Conservation (phyloP, 495 filamentous ascomycete genomes). For the Hypoxylon crocopeplum region DNA sequence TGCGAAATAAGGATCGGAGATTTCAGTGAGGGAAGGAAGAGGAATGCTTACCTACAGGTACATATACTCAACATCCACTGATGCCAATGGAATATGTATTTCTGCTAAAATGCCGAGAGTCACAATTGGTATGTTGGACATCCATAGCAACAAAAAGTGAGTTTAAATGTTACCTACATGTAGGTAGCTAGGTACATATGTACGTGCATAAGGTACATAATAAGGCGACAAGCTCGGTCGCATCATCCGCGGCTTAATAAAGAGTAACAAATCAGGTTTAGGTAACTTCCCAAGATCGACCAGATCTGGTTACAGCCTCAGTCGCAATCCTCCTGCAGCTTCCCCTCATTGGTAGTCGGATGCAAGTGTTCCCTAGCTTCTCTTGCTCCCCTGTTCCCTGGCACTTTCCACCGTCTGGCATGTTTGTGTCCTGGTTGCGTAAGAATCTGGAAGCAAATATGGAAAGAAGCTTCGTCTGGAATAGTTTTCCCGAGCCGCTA, state of each 20-base stretch:
- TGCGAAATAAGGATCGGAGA: no score
- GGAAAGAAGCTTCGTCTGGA: conserved; percentile 34
- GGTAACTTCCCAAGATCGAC: conserved; percentile 24
- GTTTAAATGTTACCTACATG: neutral
- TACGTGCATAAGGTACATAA: neutral
- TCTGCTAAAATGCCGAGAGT: no score
- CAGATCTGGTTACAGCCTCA: conserved; percentile 13
- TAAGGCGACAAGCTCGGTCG: no score
- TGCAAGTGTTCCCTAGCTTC: conserved; percentile 34
- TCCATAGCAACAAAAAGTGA: no score
- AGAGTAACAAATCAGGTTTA: no score
- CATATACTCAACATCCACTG: no score
- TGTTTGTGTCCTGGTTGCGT: conserved; percentile 26
- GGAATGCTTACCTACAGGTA: no score
- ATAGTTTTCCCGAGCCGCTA: conserved; percentile 44
- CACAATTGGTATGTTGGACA: no score
- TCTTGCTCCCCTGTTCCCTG: conserved; percentile 4
- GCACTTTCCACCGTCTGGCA: neutral
- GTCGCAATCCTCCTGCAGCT: conserved; percentile 27
- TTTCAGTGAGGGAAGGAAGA: no score
- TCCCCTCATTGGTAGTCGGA: conserved; percentile 36
- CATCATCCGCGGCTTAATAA: no score
- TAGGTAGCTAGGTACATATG: neutral
- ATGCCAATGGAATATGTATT: no score
- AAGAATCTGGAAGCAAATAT: conserved; percentile 34